A percentile compares a stretch with the other conserved stretches of the same genome.
phyloP scores from a whole-genome alignment of 2,329 filamentous ascomycete genomes.

The Lachnellula occidentalis region DNA sequence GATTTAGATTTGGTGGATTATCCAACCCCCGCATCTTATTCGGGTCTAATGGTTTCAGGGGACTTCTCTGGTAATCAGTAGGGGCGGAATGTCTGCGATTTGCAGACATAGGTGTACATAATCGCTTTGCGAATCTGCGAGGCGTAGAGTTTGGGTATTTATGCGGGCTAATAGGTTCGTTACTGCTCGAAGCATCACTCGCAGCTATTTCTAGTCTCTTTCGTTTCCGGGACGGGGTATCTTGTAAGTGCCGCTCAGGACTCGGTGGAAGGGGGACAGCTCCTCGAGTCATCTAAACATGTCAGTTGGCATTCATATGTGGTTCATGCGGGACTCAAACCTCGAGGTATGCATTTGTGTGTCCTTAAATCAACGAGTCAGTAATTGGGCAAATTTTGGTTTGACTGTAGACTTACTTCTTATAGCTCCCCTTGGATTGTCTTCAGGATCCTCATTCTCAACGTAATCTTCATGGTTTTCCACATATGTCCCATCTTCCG shows the following conservation, averaged over 20 bases:
- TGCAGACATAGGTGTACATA: slow-evolving; percentile 4
- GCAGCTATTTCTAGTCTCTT: slow-evolving; percentile 9
- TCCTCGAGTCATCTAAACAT: slow-evolving; percentile 4
- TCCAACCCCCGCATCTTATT: background rate
- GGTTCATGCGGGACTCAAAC: background rate
- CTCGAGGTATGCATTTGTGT: slow-evolving; percentile 7
- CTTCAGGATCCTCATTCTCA: background rate
- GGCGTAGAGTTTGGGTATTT: slow-evolving; percentile 10
- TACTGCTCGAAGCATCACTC: slow-evolving; percentile 9
- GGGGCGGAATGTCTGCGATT: slow-evolving; percentile 4
- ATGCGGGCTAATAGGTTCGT: slow-evolving; percentile 9
- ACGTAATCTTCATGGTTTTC: background rate
- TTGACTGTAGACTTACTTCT: background rate
- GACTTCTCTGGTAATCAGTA: background rate
- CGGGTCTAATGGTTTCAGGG: background rate
- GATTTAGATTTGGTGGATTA: background rate
- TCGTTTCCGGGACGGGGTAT: slow-evolving; percentile 10
- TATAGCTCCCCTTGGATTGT: background rate
- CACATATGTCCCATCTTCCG: background rate
- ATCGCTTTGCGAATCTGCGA: background rate
- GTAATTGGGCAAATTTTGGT: background rate
- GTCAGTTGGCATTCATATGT: background rate
- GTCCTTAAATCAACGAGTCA: background rate
- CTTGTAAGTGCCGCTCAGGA: background rate
- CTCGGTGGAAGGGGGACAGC: slow-evolving; percentile 3